Evolutionary conservation across 2,329 filamentous ascomycete species (phyloP), one percentile per base, ranked within the genome.

Genomic region (Ascochyta koolunga): DNA sequence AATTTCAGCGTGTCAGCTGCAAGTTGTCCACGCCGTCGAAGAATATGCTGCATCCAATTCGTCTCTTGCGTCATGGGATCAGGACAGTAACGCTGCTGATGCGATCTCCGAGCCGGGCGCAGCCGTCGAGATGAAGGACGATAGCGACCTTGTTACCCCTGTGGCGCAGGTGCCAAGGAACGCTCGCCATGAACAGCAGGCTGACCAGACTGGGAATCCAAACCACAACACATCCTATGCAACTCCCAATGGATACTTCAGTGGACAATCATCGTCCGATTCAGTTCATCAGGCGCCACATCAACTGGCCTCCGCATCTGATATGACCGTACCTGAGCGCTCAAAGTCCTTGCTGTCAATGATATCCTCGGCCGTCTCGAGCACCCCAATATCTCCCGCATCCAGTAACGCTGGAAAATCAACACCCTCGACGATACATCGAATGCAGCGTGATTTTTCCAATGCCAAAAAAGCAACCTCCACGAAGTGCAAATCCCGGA

Each of bases 351-450:
- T 74, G 9, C 60, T 74, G 13, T 75, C 72, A 6, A 66, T 66
- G 29, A 72, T 75, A 46, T 75, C 72, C 9, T 72, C 70, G 42
- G 69, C 70, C 53, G 71, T 75, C 1, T 69, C 72, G 8, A 62
- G 63, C 43, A 59, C 58, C 31, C 61, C 70, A 5, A 61, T 68
- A 8, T 73, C 71, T 7, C 67, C 70, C 21, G 53, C 63, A 25
- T 69, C 69, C 21, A 68, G 62, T 42, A 62, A 59, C 15, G 62
- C 64, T 16, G 63, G 60, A 36, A 64, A 62, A 42, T 73, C 72
- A 13, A 66, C 68, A 11, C 70, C 70, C 16, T 68, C 68, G 15
- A 69, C 68, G 31, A 60, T 65, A 24, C 60, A 61, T 35, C 64
- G 65, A 18, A 66, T 65, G 56, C 63, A 62, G 36, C 67, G 60